phyloP scores from a whole-genome alignment of 306 rosid species.

The Cicer judaicum region DNA sequence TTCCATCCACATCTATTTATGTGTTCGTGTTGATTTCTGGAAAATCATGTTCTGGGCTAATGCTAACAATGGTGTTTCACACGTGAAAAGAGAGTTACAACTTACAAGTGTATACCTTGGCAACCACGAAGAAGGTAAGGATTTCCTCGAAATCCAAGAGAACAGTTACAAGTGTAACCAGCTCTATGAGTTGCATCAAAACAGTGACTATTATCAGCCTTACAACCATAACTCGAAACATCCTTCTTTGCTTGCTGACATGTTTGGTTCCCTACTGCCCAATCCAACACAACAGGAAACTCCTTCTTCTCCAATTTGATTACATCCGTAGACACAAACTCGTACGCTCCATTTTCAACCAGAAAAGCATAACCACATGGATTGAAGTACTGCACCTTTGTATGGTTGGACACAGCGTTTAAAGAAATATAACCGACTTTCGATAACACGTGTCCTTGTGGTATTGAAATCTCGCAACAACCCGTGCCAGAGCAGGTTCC shows the following conservation, averaged over 20 bases:
- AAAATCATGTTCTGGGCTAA: no score
- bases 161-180: slow-evolving; percentile 54
- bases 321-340: neutral
- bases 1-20: no score
- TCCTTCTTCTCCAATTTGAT: neutral
- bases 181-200: neutral
- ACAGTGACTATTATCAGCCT: neutral
- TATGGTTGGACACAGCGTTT: neutral
- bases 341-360: slow-evolving; percentile 18
- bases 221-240: slow-evolving; percentile 20
- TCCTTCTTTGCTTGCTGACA: slow-evolving; percentile 28
- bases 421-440: accelerated
- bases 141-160: slow-evolving; percentile 49
- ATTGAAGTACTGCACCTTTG: neutral
- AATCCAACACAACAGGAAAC: slow-evolving; percentile 47
- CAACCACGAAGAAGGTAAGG: slow-evolving; percentile 56
- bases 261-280: slow-evolving; percentile 49
- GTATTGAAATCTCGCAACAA: slow-evolving; percentile 50
- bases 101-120: slow-evolving; percentile 5
- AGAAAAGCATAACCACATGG: slow-evolving; percentile 49
- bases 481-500: slow-evolving; percentile 50
- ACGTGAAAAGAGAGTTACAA: no score
- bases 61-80: no score
- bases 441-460: neutral
- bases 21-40: no score